Base-by-base conservation (phyloP, 345 rosid species). In the Hibiscus mutabilis region DNA sequence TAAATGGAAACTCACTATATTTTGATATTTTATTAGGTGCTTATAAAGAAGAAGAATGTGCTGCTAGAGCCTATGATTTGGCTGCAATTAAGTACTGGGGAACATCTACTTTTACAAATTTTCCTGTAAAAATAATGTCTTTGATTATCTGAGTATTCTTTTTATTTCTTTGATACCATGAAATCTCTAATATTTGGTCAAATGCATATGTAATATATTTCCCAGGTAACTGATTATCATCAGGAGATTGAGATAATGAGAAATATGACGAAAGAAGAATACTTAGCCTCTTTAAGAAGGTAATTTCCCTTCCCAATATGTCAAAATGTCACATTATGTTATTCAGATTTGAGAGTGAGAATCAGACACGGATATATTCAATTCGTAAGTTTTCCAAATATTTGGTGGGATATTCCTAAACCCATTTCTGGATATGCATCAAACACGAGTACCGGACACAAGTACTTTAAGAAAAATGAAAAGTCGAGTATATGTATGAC, bases 41-140 rank as follows among this genome's bases (percentile, higher is more conserved):
- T 76, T 88, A 88, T 76, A 85, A 88, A 67, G 88, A 83, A 40
- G 92, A 88, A 82, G 92, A 84, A 82, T 79, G 90, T 8, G 92
- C 88, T n/a, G 92, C 90, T 40, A 80, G 92, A 76, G 90, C 90
- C 24, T 88, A 86, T 72, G 92, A 88, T 77, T 77, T 86, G 66
- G 92, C 89, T 68, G 89, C 92, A 47, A 68, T 88, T 47, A 88
- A 86, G 81, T 88, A 83, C 18, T 88, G 92, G 92, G 92, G 89
- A 19, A 55, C 82, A 37, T 77, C 92, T 5, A 88, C 92, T 65
- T 83, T 78, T 71, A 88, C 88, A 71, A 88, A 88, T 70, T 86
- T 86, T 44, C 90, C 86, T 68, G 90, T 86, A 57, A 56, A 56
- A 22, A 29, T 27, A 35, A 19, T 19, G 31, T 40, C 29, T 13